Percentiles rank a stretch among this genome's conserved stretches.
phyloP scores from a whole-genome alignment of 768 basidiomycete species.

The Hericium rajendrae region DNA sequence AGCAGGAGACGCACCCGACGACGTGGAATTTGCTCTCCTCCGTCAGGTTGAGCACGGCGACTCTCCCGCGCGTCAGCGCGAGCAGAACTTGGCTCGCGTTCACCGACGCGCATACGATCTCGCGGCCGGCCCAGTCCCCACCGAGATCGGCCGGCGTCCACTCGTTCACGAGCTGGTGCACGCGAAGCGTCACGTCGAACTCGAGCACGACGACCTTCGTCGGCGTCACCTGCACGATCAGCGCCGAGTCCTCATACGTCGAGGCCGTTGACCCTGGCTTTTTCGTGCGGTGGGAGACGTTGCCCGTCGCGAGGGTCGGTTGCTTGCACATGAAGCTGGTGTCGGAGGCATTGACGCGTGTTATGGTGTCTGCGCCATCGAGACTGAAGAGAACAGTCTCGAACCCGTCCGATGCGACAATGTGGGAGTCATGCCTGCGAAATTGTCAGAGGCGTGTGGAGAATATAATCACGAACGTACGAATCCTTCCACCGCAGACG shows the following conservation, averaged over 20 bases:
- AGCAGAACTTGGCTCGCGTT: constrained; percentile 52
- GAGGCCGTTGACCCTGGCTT: constrained; percentile 9
- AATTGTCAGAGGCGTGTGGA: neutral
- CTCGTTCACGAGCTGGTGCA: constrained; percentile 32
- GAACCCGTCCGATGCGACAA: constrained; percentile 52
- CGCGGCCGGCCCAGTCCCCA: constrained; percentile 18
- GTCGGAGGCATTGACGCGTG: constrained; percentile 25
- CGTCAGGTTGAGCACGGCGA: neutral
- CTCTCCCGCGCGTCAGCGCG: neutral
- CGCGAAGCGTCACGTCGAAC: constrained; percentile 34
- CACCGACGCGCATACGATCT: constrained; percentile 64
- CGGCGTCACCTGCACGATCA: constrained; percentile 66
- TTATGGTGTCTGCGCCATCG: constrained; percentile 34
- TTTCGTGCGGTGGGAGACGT: constrained; percentile 32
- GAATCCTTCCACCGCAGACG: constrained; percentile 14
- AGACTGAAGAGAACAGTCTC: constrained; percentile 48
- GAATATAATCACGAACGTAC: no score
- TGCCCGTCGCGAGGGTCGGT: constrained; percentile 58
- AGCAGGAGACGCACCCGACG: constrained; percentile 39
- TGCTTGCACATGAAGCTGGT: constrained; percentile 36
- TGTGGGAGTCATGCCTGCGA: constrained; percentile 40
- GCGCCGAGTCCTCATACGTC: constrained; percentile 35
- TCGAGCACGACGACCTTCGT: constrained; percentile 46
- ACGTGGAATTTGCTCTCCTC: neutral
- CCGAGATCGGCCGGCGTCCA: constrained; percentile 25